Evolutionary conservation across 1,284 basidiomycete species (phyloP), one percentile per base, ranked within the genome.

Genomic region (Microbotryum lychnidis-dioicae): DNA sequence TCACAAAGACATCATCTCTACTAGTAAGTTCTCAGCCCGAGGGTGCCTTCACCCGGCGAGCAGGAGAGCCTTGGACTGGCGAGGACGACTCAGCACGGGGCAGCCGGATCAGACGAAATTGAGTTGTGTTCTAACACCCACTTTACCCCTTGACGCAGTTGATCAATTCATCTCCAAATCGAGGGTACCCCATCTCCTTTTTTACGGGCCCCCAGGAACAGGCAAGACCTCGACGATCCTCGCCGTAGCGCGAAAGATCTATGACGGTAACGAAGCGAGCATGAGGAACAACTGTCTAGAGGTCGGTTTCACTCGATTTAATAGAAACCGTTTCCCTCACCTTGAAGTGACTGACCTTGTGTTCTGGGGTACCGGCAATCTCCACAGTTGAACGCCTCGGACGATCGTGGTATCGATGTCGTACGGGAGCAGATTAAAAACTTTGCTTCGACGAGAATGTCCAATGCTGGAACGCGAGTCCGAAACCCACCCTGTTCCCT

Each of bases 341-440:
- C 29, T 31, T 31, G 48, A 12, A 7, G 9, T 8, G 44, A 29
- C 29, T 48, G n/a, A 25, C n/a, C 0, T 21, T 27, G 4, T 51
- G 12, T 9, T 27, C 4, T 51, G 2, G 16, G 4, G 29, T 27
- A 27, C 1, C n/a, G 18, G 12, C 18, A 10, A 29, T 47, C 20
- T 8, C 12, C 12, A 5, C 67, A 87, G 88, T 81, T 98, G 55
- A 98, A 98, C 74, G 94, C 94, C 4, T 97, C 92, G 2, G 94
- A 98, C 74, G 96, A 98, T 73, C 84, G 94, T 73, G 94, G 94
- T 56, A 98, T 98, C 69, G 96, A 98, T 65, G 93, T 97, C 52
- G 96, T 98, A 6, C 84, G 96, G 54, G 96, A 97, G 73, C 93
- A 97, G 79, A 94, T 98, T 77, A 98, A 98, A 76, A 91, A 91